phyloP scores from a whole-genome alignment of 2,329 filamentous ascomycete species.

The Aureobasidium sp. region DNA sequence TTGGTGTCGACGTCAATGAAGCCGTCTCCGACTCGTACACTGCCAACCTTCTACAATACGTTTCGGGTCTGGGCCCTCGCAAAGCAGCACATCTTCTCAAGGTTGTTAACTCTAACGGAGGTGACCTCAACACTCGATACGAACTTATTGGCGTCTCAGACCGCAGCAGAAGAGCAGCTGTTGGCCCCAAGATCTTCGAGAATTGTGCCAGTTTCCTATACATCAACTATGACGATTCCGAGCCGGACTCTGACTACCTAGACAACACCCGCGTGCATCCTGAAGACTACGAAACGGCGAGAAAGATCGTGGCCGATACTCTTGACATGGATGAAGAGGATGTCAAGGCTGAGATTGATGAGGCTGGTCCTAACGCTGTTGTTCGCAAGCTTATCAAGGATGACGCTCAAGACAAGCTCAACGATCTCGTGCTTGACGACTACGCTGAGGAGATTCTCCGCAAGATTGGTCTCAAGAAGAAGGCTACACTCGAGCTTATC shows the following conservation, averaged over 20 bases:
- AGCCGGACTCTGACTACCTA: conserved; percentile 77
- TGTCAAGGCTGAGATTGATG: conserved; percentile 86
- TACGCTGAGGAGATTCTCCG: conserved; percentile 92
- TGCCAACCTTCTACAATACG: conserved; percentile 81
- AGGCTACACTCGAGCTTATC: conserved; percentile 92
- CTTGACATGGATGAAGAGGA: conserved; percentile 96
- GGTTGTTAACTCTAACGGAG: conserved; percentile 85
- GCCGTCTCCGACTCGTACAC: conserved; percentile 74
- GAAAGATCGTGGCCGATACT: conserved; percentile 97
- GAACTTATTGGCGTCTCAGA: conserved; percentile 87
- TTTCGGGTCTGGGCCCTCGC: conserved; percentile 83
- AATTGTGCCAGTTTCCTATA: conserved; percentile 95
- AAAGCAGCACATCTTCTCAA: conserved; percentile 83
- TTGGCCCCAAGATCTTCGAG: conserved; percentile 79
- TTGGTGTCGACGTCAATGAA: conserved; percentile 91
- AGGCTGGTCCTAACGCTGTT: conserved; percentile 82
- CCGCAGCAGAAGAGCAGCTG: conserved; percentile 51
- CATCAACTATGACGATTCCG: conserved; percentile 79
- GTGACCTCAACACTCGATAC: conserved; percentile 72
- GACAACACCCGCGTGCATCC: conserved; percentile 97
- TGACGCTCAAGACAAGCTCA: conserved; percentile 88
- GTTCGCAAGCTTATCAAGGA: conserved; percentile 93
- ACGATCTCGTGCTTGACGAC: conserved; percentile 91
- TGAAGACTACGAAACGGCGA: conserved; percentile 94
- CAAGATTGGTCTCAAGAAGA: conserved; percentile 90